These are phyloP conservation scores for Microbotryum violaceum DNA, from an alignment of 1,284 basidiomycete species.

Conservation along the genomic window DNA sequence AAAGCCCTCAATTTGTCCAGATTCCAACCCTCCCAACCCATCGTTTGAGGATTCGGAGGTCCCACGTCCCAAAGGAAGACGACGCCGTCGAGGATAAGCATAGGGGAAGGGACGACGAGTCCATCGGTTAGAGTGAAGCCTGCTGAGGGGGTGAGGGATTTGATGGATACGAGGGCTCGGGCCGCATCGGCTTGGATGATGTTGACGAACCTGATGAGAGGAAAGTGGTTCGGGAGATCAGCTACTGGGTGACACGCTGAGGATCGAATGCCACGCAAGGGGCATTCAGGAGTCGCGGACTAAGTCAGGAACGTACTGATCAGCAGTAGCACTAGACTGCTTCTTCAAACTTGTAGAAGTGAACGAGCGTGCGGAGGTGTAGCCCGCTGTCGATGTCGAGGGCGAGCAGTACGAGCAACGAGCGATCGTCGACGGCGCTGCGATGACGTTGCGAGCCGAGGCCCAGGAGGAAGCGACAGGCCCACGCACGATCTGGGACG, in stretches of 20 bases:
- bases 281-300: no score
- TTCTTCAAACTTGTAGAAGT: no score
- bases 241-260: not conserved
- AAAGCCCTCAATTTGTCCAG: slow-evolving; percentile 69
- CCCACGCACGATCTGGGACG: no score
- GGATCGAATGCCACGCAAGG: no score
- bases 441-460: no score
- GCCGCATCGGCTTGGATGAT: slow-evolving; percentile 29
- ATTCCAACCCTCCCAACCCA: slow-evolving; percentile 52
- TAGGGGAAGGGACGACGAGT: slow-evolving; percentile 64
- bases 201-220: slow-evolving; percentile 30
- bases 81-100: slow-evolving; percentile 75
- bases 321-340: no score
- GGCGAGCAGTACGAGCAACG: no score
- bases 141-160: slow-evolving; percentile 26
- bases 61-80: slow-evolving; percentile 88
- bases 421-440: no score
- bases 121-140: slow-evolving; percentile 51
- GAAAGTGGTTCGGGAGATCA: not conserved
- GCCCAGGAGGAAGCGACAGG: no score
- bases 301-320: no score
- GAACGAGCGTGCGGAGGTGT: no score
- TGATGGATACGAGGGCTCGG: slow-evolving; percentile 22
- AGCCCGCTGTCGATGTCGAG: no score
- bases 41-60: slow-evolving; percentile 46